A percentile compares a stretch with the other conserved stretches of the same genome.
Conservation (phyloP, 2,329 filamentous ascomycete genomes). For the Verticillium isaacii region DNA sequence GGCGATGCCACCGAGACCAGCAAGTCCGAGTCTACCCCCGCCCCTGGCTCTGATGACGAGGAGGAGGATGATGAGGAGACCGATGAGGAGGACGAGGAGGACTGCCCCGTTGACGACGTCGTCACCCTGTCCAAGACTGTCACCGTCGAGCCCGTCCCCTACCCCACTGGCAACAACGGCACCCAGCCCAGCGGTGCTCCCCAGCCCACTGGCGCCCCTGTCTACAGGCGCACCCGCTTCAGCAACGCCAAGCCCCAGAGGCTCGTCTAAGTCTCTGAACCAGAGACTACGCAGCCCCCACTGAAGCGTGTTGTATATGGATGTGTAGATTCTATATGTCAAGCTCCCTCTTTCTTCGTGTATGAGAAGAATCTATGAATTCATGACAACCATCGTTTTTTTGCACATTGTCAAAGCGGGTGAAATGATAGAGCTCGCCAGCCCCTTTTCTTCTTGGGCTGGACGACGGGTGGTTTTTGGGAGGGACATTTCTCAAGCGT, state of each 20-base stretch:
- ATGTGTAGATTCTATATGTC: conserved; percentile 2
- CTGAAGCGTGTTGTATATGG: neutral
- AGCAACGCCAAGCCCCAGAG: conserved; percentile 6
- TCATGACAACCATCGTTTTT: neutral
- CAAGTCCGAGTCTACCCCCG: conserved; percentile 14
- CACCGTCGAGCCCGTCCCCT: conserved; percentile 29
- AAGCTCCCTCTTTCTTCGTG: neutral
- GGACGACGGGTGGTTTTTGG: neutral
- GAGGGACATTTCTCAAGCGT: neutral
- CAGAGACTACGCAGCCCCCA: neutral
- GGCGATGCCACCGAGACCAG: conserved; percentile 10
- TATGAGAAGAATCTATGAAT: conserved; percentile 3
- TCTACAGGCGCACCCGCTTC: conserved; percentile 13
- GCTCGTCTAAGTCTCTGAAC: neutral
- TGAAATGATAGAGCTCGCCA: neutral
- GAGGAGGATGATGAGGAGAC: conserved; percentile 6
- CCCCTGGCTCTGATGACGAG: conserved; percentile 7
- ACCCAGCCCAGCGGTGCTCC: conserved; percentile 27
- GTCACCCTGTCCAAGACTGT: conserved; percentile 27
- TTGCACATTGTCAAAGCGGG: neutral
- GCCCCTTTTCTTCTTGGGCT: neutral
- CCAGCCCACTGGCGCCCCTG: conserved; percentile 23
- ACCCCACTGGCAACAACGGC: conserved; percentile 31
- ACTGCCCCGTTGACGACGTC: conserved; percentile 11
- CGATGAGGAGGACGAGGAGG: conserved; percentile 14